These are phyloP conservation scores for Kickxella alabastrina DNA, from an alignment of 192 early-diverging fungal species.

Conservation along the genomic window DNA sequence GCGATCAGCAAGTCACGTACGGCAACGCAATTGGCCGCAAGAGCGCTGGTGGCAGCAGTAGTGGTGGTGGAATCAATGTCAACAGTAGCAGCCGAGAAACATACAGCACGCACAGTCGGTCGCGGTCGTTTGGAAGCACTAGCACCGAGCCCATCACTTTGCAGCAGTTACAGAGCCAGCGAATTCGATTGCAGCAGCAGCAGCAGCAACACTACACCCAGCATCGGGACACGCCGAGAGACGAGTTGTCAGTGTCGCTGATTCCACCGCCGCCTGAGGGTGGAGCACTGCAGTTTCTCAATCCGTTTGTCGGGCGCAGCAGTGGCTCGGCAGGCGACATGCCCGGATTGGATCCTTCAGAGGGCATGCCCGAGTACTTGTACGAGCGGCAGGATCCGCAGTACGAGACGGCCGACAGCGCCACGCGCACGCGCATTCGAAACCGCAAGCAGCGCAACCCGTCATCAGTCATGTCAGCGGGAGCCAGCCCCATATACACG, in stretches of 20 bases:
- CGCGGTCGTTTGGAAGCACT: slow-evolving; percentile 45
- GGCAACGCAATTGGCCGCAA: too few species aligned
- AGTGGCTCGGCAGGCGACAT: not conserved
- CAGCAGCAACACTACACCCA: slow-evolving; percentile 2
- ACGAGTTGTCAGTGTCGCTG: slow-evolving; percentile 14
- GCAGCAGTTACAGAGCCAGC: slow-evolving; percentile 29
- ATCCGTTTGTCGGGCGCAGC: slow-evolving; percentile 26
- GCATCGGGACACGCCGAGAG: not conserved
- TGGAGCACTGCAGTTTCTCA: slow-evolving; percentile 22
- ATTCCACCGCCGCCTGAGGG: slow-evolving; percentile 35
- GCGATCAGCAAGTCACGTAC: not conserved
- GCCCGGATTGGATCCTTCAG: too few species aligned
- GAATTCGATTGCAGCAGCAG: slow-evolving; percentile 3
- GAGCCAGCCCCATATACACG: slow-evolving; percentile 37
- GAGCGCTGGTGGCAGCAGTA: not conserved
- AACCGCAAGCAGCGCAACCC: slow-evolving; percentile 27
- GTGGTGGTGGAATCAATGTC: not conserved
- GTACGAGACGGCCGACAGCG: slow-evolving; percentile 23
- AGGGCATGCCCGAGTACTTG: slow-evolving; percentile 12
- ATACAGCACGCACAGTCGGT: slow-evolving; percentile 27
- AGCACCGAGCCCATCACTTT: slow-evolving; percentile 24
- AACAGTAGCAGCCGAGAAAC: not conserved
- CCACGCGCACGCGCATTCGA: slow-evolving; percentile 46
- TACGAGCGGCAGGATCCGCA: slow-evolving; percentile 15
- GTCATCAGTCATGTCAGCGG: slow-evolving; percentile 21